Evolutionary conservation across 257 asterid species (phyloP).

Genomic region (Agastache rugosa): DNA sequence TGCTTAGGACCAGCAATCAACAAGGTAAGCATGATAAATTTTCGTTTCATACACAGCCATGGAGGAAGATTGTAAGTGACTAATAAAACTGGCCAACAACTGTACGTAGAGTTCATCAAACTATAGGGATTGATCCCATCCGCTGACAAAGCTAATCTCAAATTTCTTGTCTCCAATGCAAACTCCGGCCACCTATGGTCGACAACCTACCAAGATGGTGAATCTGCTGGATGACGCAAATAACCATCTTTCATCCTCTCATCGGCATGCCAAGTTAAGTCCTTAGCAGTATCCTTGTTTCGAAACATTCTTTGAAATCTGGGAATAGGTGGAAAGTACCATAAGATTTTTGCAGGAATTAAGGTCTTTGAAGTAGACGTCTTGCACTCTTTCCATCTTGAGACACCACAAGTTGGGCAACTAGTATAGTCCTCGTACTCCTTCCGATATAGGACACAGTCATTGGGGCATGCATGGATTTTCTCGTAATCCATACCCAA

Average conservation of each 20-base stretch:
- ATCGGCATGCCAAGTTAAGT: neutral
- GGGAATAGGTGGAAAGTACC: neutral
- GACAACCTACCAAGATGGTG: neutral
- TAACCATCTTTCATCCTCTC: too few relatives aligned
- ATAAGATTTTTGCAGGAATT: neutral
- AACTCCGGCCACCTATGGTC: neutral
- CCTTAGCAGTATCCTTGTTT: neutral
- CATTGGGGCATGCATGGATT: neutral
- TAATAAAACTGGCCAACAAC: constrained; percentile 5
- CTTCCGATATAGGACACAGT: neutral
- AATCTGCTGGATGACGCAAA: neutral
- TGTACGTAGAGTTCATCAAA: neutral
- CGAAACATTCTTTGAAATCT: neutral
- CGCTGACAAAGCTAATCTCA: neutral
- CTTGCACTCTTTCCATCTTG: neutral
- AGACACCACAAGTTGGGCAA: neutral
- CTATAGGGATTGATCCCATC: neutral
- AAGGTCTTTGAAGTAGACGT: neutral
- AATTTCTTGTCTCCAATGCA: neutral
- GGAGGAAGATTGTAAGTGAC: neutral
- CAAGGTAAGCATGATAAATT: neutral
- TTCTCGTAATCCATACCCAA: neutral
- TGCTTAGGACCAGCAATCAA: neutral
- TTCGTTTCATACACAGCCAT: neutral
- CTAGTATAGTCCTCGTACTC: neutral